Evolutionary conservation across 352 stramenopile genomes (phyloP).

Genomic region (Globisporangium acanthophoron): DNA sequence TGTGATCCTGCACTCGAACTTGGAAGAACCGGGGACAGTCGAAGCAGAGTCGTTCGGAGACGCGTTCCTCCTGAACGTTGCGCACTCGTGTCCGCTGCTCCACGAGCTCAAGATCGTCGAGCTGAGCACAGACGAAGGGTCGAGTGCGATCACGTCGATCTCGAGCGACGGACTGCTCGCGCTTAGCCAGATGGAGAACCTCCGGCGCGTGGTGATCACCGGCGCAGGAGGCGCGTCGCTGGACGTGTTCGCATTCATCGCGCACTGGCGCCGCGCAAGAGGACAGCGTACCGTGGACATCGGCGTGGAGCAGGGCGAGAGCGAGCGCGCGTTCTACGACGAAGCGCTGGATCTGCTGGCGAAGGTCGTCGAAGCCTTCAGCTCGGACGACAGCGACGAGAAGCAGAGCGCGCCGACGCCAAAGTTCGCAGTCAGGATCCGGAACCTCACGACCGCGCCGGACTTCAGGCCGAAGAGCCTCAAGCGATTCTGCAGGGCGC

Average conservation of each 20-base stretch:
- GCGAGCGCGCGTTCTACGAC: slow-evolving; percentile 7
- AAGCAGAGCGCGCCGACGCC: not conserved
- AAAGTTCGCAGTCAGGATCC: slow-evolving; percentile 4
- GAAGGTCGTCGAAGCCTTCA: not conserved
- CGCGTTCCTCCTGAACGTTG: slow-evolving; percentile 4
- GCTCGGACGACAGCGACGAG: not conserved
- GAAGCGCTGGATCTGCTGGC: slow-evolving; percentile 8
- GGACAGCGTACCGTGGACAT: slow-evolving; percentile 10
- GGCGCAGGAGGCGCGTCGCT: not conserved
- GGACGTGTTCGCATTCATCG: slow-evolving; percentile 5
- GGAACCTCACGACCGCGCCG: slow-evolving; percentile 6
- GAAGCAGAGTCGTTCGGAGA: slow-evolving; percentile 10
- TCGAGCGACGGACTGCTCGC: not conserved
- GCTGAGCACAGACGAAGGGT: slow-evolving; percentile 3
- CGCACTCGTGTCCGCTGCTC: slow-evolving; percentile 4
- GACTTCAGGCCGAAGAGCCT: slow-evolving; percentile 9
- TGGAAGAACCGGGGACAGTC: slow-evolving; percentile 1
- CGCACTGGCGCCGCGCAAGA: slow-evolving; percentile 3
- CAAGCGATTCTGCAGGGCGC: slow-evolving; percentile 5
- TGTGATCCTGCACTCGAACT: slow-evolving; percentile 11
- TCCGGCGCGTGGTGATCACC: slow-evolving; percentile 8
- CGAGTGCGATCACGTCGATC: slow-evolving; percentile 3
- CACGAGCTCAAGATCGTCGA: slow-evolving; percentile 8
- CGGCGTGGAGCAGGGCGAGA: slow-evolving; percentile 9
- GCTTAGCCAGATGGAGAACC: slow-evolving; percentile 1